Conservation (phyloP, 2,329 filamentous ascomycete species). For the Hypoxylon sp. region DNA sequence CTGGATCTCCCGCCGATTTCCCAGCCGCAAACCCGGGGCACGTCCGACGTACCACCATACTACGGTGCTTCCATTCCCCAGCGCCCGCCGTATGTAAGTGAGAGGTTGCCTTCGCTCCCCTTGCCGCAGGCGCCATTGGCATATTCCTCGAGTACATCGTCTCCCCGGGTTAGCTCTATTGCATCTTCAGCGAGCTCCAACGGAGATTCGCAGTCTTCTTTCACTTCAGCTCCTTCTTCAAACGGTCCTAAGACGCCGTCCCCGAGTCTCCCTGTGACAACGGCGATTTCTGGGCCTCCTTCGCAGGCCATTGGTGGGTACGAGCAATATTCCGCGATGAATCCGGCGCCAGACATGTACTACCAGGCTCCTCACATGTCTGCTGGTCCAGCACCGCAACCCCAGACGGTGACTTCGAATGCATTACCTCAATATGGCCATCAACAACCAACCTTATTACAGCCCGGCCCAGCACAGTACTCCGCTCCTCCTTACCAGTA, state of each 20-base stretch:
- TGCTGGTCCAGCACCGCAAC: constrained; percentile 79
- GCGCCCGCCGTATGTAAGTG: constrained; percentile 77
- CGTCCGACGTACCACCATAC: constrained; percentile 76
- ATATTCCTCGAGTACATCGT: constrained; percentile 79
- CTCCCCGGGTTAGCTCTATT: constrained; percentile 82
- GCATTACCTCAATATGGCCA: constrained; percentile 83
- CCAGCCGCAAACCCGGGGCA: constrained; percentile 84
- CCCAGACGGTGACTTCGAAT: constrained; percentile 82
- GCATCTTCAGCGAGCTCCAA: constrained; percentile 70
- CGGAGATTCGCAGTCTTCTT: constrained; percentile 68
- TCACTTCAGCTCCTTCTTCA: constrained; percentile 69
- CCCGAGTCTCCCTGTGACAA: constrained; percentile 72
- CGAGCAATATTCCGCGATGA: constrained; percentile 76
- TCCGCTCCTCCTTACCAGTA: constrained; percentile 78
- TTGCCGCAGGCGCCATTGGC: constrained; percentile 78
- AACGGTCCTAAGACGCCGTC: constrained; percentile 84
- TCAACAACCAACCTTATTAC: constrained; percentile 82
- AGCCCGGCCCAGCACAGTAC: constrained; percentile 79
- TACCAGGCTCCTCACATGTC: constrained; percentile 84
- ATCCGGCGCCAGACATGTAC: constrained; percentile 88
- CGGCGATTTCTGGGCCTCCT: constrained; percentile 59
- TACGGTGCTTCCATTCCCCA: constrained; percentile 77
- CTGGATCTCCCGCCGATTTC: constrained; percentile 94
- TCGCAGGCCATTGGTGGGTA: constrained; percentile 58
- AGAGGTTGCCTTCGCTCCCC: constrained; percentile 80